Conservation (phyloP, 169 alveolate genomes). For the Plasmodium coatneyi region DNA sequence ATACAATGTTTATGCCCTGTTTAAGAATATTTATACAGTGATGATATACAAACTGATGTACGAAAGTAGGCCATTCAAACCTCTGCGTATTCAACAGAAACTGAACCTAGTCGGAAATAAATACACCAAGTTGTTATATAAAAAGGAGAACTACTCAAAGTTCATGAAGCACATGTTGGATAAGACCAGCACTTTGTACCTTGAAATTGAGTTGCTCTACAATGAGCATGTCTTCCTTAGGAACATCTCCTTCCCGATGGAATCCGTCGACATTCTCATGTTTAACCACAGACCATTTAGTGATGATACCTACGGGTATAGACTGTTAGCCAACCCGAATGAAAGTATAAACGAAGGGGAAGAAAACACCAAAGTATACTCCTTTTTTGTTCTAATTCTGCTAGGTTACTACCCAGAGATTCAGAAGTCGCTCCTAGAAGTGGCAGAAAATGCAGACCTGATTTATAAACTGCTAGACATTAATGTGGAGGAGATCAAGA, state of each 20-base stretch:
- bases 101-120: slow-evolving; percentile 43
- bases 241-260: slow-evolving; percentile 25
- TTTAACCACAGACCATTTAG: slow-evolving; percentile 38
- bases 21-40: slow-evolving; percentile 41
- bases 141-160: slow-evolving; percentile 30
- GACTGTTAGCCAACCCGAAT: slow-evolving; percentile 16
- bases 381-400: slow-evolving; percentile 50
- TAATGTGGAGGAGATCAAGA: not conserved
- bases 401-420: slow-evolving; percentile 54
- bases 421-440: slow-evolving; percentile 9
- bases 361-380: slow-evolving; percentile 48
- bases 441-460: slow-evolving; percentile 13
- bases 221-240: slow-evolving; percentile 60
- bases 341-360: slow-evolving; percentile 41
- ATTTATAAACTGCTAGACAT: slow-evolving; percentile 49
- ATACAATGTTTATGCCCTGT: slow-evolving; percentile 17
- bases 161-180: slow-evolving; percentile 27
- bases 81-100: slow-evolving; percentile 50
- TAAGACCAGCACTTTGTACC: slow-evolving; percentile 29
- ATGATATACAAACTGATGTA: slow-evolving; percentile 54
- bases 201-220: slow-evolving; percentile 60
- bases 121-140: slow-evolving; percentile 58
- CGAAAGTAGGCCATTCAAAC: slow-evolving; percentile 51
- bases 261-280: slow-evolving; percentile 42
- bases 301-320: slow-evolving; percentile 61